These are phyloP conservation scores for Bonnemaisonia californica DNA, from an alignment of 31 red algal species.

Conservation along the genomic window DNA sequence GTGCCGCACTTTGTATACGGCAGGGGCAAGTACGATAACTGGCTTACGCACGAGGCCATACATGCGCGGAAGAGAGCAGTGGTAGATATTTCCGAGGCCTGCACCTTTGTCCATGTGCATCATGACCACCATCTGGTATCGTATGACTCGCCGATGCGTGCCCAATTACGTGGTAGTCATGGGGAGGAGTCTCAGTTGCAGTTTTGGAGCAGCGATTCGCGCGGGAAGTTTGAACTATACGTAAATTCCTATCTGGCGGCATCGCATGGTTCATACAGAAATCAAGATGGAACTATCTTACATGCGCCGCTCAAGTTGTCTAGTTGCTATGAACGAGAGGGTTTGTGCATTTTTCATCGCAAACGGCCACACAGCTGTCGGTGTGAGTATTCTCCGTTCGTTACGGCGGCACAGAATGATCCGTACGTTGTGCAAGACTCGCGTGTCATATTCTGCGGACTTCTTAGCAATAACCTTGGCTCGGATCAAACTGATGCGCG, in stretches of 20 bases:
- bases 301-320: constrained; percentile 91
- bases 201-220: constrained; percentile 82
- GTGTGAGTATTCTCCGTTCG: constrained; percentile 92
- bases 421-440: constrained; percentile 72
- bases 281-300: constrained; percentile 88
- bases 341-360: constrained; percentile 78
- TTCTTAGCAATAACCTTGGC: constrained; percentile 40
- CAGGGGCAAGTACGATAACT: constrained; percentile 96
- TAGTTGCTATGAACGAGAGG: constrained; percentile 75
- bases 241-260: constrained; percentile 88
- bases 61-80: constrained; percentile 46
- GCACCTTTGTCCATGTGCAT: constrained; percentile 75
- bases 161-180: constrained; percentile 8
- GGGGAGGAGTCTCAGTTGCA: constrained; percentile 5
- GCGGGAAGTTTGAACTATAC: constrained; percentile 80
- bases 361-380: constrained; percentile 76
- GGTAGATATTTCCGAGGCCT: constrained; percentile 89
- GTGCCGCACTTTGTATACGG: constrained; percentile 91
- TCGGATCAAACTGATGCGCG: constrained; percentile 4
- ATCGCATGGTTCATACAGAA: constrained; percentile 77
- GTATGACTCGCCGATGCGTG: neutral
- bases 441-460: constrained; percentile 70
- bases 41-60: constrained; percentile 91
- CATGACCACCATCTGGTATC: constrained; percentile 87
- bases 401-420: constrained; percentile 74